Conservation (phyloP, 768 basidiomycete species). For the Mycena capillaripes region DNA sequence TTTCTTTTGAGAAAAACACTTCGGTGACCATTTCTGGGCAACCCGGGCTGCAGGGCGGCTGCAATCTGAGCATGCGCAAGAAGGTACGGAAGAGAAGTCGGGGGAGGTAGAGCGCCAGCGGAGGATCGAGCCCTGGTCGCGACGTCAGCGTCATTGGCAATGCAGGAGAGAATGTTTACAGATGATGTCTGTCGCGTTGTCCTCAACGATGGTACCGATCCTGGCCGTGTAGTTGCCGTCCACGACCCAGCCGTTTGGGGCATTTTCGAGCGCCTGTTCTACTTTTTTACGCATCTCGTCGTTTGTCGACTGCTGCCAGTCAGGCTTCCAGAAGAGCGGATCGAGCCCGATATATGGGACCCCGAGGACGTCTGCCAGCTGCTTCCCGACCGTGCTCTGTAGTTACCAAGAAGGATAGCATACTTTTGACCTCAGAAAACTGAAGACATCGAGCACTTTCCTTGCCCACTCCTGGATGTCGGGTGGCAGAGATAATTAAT, state of each 20-base stretch:
- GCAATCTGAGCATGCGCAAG: conserved; percentile 54
- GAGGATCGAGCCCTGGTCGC: conserved; percentile 75
- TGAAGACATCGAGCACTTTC: neutral
- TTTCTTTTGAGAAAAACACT: conserved; percentile 61
- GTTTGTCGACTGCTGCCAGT: conserved; percentile 43
- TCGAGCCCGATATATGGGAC: conserved; percentile 56
- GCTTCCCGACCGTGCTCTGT: conserved; percentile 55
- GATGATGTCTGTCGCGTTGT: conserved; percentile 64
- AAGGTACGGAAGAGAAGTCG: conserved; percentile 68
- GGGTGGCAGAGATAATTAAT: neutral
- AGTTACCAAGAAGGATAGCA: neutral
- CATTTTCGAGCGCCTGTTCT: conserved; percentile 42
- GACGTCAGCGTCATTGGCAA: neutral
- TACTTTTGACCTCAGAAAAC: neutral
- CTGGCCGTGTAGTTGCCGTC: conserved; percentile 60
- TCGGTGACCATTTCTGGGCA: conserved; percentile 59
- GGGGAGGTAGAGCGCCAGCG: conserved; percentile 71
- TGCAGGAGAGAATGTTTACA: conserved; percentile 52
- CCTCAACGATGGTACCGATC: conserved; percentile 49
- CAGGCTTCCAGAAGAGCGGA: conserved; percentile 51
- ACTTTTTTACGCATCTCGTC: conserved; percentile 45
- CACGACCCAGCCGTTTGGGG: conserved; percentile 64
- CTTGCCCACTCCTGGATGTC: conserved; percentile 54
- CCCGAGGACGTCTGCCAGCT: conserved; percentile 51
- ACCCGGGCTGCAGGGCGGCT: conserved; percentile 59